phyloP scores from a whole-genome alignment of 371 early-diverging fungal species.

The Apophysomyces variabilis region DNA sequence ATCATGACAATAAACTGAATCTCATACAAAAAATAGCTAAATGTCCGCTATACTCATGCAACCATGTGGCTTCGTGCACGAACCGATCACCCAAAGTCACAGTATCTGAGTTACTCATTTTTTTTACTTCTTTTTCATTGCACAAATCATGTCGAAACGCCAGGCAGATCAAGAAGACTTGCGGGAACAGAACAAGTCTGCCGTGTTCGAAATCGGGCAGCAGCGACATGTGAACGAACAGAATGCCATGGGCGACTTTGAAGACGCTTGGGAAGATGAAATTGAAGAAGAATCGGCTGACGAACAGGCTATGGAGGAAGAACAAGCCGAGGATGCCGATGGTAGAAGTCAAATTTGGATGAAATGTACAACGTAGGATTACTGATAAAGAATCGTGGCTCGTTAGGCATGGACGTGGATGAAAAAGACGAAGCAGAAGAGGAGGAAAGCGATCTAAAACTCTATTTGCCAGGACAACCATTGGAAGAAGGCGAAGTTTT shows the following conservation, averaged over 20 bases:
- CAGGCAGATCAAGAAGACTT: conserved; percentile 59
- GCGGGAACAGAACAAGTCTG: conserved; percentile 49
- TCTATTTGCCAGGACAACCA: conserved; percentile 93
- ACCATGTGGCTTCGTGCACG: no score
- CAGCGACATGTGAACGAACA: conserved; percentile 31
- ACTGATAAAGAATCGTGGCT: not conserved
- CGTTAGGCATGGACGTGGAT: conserved; percentile 62
- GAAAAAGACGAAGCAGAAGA: conserved; percentile 49
- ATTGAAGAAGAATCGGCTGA: conserved; percentile 77
- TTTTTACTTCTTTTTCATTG: conserved; percentile 14
- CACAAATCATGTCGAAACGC: conserved; percentile 60
- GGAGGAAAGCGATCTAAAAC: conserved; percentile 60
- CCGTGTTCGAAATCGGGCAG: conserved; percentile 43
- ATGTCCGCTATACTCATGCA: not conserved
- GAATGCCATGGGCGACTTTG: conserved; percentile 94
- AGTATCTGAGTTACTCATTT: not conserved
- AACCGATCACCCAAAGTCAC: no score
- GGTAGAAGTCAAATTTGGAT: conserved; percentile 4
- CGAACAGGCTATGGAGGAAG: conserved; percentile 50
- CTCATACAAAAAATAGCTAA: not conserved
- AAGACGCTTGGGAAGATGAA: conserved; percentile 96
- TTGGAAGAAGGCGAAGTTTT: conserved; percentile 89
- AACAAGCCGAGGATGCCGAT: conserved; percentile 54
- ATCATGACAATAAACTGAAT: not conserved
- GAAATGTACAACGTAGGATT: not conserved